Evolutionary conservation across 108 stramenopile species (phyloP).

Genomic region (Schizochytrium sp.): DNA sequence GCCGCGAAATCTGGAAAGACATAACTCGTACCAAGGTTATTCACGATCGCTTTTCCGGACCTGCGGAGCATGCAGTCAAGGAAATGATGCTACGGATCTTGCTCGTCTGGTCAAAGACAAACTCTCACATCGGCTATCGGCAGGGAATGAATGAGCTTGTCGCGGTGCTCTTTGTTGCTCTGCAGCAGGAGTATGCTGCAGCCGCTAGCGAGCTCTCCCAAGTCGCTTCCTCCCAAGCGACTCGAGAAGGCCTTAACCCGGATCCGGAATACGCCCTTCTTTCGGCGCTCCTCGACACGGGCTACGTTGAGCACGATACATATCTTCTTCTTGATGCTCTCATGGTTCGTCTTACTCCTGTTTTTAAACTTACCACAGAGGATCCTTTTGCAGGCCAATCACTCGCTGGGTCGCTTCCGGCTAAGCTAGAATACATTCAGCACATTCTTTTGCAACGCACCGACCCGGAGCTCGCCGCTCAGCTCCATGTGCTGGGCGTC

Average conservation of each 20-base stretch:
- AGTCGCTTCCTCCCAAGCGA: too few species aligned
- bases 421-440: slow-evolving; percentile 2
- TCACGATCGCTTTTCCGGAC: not conserved
- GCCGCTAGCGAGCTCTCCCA: not conserved
- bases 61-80: not conserved
- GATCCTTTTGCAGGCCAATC: not conserved
- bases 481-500: not conserved
- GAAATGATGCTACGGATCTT: not conserved
- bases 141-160: not conserved
- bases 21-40: not conserved
- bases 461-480: not conserved
- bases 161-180: not conserved
- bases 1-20: slow-evolving; percentile 17
- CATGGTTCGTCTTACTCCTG: not conserved
- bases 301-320: not conserved
- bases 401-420: not conserved
- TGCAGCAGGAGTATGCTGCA: not conserved
- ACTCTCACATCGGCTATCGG: not conserved
- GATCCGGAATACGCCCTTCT: not conserved
- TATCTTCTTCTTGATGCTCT: not conserved
- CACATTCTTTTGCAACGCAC: not conserved
- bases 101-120: not conserved
- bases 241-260: too few species aligned
- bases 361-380: not conserved
- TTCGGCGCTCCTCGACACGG: not conserved